Base-by-base conservation (phyloP, 2,329 filamentous ascomycete species). In the Aspergillus sp. region DNA sequence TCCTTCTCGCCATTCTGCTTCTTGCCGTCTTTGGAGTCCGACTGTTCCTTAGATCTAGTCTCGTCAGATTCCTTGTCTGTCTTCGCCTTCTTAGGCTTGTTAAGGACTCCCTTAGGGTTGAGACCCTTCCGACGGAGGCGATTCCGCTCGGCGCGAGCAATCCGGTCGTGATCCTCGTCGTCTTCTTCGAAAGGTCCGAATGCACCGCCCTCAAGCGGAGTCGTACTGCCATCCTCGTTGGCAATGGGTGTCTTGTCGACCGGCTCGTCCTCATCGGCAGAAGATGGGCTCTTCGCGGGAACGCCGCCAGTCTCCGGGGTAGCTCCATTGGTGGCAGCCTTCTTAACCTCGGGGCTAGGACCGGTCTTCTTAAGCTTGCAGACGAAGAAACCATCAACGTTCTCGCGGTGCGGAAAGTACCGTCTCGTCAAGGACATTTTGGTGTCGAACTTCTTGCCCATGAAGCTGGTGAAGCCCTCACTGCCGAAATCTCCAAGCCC, bases 331-430 rank as follows among this genome's bases (percentile, higher is more conserved):
- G 53, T 44, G 26, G 59, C 41, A 7, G 36, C 43, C 12, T 44
- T 50, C 42, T 33, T 29, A 19, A 5, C 32, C 4, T 36, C 42
- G 33, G 86, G 83, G 36, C 86, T 87, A 3, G 88, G 85, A 0
- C 82, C 91, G 10, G 81, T 81, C 78, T 98, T 98, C 71, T 94
- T 90, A 72, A 98, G 86, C 70, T 98, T 98, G 61, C 89, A 88
- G 51, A 98, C 93, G 66, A 89, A 98, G 82, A 98, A 98, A 54
- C 93, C 93, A 66, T 97, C 93, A 32, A 98, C 89, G 71, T 96
- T 95, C 74, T 93, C 88, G 19, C 85, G 80, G 66, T 95, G 88
- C 0, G 89, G 88, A 70, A 94, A 95, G 74, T 88, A 95, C 47
- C 90, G 77, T 54, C 88, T 77, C 10, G 89, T 90, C 64, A 90